Evolutionary conservation across 768 basidiomycete species (phyloP), one percentile per base, ranked within the genome.

Genomic region (Mycena olivaceomarginata): DNA sequence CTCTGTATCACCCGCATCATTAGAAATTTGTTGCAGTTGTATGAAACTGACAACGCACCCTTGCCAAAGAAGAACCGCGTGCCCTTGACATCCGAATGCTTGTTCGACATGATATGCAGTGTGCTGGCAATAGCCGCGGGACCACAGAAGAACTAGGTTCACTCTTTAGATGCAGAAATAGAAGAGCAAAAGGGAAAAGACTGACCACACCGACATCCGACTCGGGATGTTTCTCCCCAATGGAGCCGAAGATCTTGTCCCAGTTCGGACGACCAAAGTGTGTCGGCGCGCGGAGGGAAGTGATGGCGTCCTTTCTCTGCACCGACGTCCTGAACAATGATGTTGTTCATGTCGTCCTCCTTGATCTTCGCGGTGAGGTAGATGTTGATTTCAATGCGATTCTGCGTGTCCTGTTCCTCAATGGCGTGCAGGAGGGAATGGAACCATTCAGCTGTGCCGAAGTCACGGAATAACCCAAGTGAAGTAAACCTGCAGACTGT

Each of bases 391-490:
- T 98, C 97, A 77, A 98, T 98, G 77, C 94, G 88, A 84, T 95
- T 93, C 84, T 93, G 92, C 11, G 90, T 91, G 82, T 99, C 98
- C 84, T 98, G 96, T 80, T 96, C 96, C 84, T 98, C 97, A 80
- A 98, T 97, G 41, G 98, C 97, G 80, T 96, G 93, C 77, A 99
- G 88, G 43, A 99, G 92, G 8, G 95, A 96, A 86, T 98, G 96
- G 93, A 98, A 98, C 96, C 96, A 97, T 84, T 96, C 96, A 8
- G 96, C 95, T 60, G 92, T 91, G 78, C 95, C 96, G 82, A 97
- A 97, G 85, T 98, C 97, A 80, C 96, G 94, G 83, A 98, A 98
- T 98, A 81, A 98, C 97, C 97, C 97, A 98, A 31, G 96, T 96
- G 84, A 98, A 97, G 90, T 97, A 97, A 69, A 96, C 93, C 90